Conservation (phyloP, 768 basidiomycete species). For the Udeniomyces megalosporus region DNA sequence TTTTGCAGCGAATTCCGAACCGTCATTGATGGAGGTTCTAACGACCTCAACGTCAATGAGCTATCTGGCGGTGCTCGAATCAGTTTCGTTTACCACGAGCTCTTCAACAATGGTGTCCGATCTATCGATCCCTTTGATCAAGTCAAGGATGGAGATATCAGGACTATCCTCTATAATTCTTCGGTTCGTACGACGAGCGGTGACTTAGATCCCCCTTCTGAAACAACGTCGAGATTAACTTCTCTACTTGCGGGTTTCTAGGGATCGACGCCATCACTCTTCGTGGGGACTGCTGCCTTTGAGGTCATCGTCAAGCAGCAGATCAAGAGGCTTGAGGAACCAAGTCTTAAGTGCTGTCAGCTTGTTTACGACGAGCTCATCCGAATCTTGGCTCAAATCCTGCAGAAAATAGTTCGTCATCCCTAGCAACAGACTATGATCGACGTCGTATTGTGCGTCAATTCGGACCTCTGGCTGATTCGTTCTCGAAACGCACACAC, state of each 20-base stretch:
- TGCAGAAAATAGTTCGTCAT: slow-evolving; percentile 68
- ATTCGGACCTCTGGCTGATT: too few species aligned
- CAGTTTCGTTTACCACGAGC: slow-evolving; percentile 95
- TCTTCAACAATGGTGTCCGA: slow-evolving; percentile 93
- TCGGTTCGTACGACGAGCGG: slow-evolving; percentile 65
- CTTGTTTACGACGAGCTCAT: slow-evolving; percentile 95
- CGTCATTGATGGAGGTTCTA: slow-evolving; percentile 91
- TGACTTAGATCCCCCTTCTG: not conserved
- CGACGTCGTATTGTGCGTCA: too few species aligned
- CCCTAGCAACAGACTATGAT: too few species aligned
- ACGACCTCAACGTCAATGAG: slow-evolving; percentile 87
- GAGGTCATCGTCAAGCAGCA: slow-evolving; percentile 99
- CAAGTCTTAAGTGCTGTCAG: slow-evolving; percentile 80
- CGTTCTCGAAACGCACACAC: not conserved
- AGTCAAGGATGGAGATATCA: slow-evolving; percentile 95
- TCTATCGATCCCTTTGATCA: slow-evolving; percentile 96
- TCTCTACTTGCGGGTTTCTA: not conserved
- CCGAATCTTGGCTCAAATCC: slow-evolving; percentile 77
- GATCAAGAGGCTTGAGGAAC: slow-evolving; percentile 91
- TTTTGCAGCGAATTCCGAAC: slow-evolving; percentile 94
- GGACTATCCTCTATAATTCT: slow-evolving; percentile 91
- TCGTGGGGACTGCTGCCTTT: slow-evolving; percentile 92
- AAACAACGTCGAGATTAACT: not conserved
- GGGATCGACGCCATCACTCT: slow-evolving; percentile 91
- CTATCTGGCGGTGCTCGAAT: slow-evolving; percentile 97